Base-by-base conservation (phyloP, 768 basidiomycete species). In the Myochromella boudieri region DNA sequence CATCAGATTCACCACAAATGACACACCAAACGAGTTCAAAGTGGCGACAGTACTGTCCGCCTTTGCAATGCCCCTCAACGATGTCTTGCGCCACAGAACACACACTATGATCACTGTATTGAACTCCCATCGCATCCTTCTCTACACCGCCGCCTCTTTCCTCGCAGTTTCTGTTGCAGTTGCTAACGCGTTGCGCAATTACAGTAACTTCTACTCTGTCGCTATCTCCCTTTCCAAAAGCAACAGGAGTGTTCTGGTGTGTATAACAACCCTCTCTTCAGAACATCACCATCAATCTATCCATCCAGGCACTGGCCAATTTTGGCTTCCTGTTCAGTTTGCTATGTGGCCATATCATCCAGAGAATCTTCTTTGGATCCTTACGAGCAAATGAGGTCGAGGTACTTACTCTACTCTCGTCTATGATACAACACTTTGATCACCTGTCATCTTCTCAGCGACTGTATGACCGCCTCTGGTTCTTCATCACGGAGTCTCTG, bases 401-500 rank as follows among this genome's bases (percentile, higher is more conserved):
- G 82, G 95, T 92, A 61, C 37, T 79, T 62, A 8, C 17, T 21
- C 20, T 8, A 34, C 17, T 14, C 26, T 29, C 6, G 27, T 28
- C 22, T 5, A 37, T 26, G 42, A 33, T 10, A 21, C 11, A 18
- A 24, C 24, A 3, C 25, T 45, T n/a, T 25, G 44, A 14, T 32
- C 21, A 17, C 10, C 34, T 4, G 14, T 27, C 24, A 36, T 37
- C 41, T 25, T 29, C 9, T 25, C 14, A 99, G 95, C 87, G 95
- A 22, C 76, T 99, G 1, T 97, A 97, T 64, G 95, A 98, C 62
- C 80, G 91, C 53, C 80, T 92, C 24, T 98, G 97, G 95, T 94
- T 95, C 71, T 97, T 97, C 68, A 80, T 98, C 40, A 98, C 97
- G 1, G 97, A 99, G 64, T 95, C 92, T 6, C 74, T 99, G 27